Conservation (phyloP, 805 yeast genomes). For the Tetrapisispora pingtungensis region DNA sequence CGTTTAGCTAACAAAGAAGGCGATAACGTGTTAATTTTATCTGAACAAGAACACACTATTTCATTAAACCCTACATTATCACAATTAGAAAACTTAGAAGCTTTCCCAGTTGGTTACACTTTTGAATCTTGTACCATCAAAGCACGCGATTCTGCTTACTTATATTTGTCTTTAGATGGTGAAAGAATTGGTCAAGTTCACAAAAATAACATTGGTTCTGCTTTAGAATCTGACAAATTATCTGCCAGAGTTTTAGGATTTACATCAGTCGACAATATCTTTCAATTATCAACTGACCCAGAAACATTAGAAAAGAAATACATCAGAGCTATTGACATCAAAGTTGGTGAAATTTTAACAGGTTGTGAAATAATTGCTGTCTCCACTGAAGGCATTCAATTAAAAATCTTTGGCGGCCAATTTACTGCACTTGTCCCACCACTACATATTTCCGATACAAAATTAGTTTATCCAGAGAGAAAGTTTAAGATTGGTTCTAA, state of each 20-base stretch:
- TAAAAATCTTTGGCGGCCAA: slow-evolving; percentile 50
- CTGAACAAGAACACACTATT: slow-evolving; percentile 49
- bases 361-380: slow-evolving; percentile 50
- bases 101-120: slow-evolving; percentile 71
- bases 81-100: slow-evolving; percentile 37
- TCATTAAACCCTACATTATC: slow-evolving; percentile 11
- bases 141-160: slow-evolving; percentile 48
- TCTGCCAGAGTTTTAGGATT: slow-evolving; percentile 78
- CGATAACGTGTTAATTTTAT: slow-evolving; percentile 49
- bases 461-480: slow-evolving; percentile 81
- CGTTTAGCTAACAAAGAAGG: slow-evolving; percentile 41
- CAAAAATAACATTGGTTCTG: slow-evolving; percentile 52
- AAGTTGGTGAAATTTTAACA: slow-evolving; percentile 56
- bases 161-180: slow-evolving; percentile 49
- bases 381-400: slow-evolving; percentile 52
- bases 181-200: slow-evolving; percentile 65
- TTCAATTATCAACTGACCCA: slow-evolving; percentile 61
- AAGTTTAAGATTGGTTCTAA: slow-evolving; percentile 79
- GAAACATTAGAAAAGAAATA: slow-evolving; percentile 53
- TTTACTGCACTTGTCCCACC: slow-evolving; percentile 69
- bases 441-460: slow-evolving; percentile 73
- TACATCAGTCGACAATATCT: slow-evolving; percentile 54
- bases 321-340: slow-evolving; percentile 61
- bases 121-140: slow-evolving; percentile 43
- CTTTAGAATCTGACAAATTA: slow-evolving; percentile 44